Base-by-base conservation (phyloP, 352 stramenopile species). In the Phytophthora pinifolia region DNA sequence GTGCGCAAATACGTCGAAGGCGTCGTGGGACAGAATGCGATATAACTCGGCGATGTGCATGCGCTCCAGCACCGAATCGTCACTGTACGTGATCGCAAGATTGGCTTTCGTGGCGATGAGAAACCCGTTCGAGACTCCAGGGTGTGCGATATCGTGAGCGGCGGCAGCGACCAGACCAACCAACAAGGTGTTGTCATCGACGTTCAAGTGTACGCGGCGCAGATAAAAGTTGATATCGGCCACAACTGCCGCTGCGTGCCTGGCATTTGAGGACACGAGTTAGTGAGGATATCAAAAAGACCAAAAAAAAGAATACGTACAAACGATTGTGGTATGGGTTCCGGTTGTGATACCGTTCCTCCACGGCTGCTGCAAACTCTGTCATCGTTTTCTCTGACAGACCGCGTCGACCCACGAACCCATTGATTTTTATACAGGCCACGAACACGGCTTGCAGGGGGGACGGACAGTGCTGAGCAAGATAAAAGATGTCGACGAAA, bases 61-160 rank as follows among this genome's bases (percentile, higher is more conserved):
- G 39, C 79, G 79, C 41, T 89, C 79, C 10, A 98, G 68, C 9
- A 96, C 82, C 36, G 81, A 95, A 36, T 91, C 77, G 54, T 97
- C 93, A 49, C 96, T 97, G 71, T 98, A 98, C 0, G 74, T 86
- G 59, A 98, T 79, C 34, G 92, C 91, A n/a, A 97, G 66, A 25
- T 93, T 87, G 34, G 83, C 90, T 35, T 67, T 74, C n/a, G 88
- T 95, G 27, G 87, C 79, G 45, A 96, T 83, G 34, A 97, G 79
- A 51, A 96, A 98, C 37, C 71, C 72, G 63, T 98, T 98, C 12
- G 86, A 96, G 13, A 94, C 86, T 25, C 93, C 93, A 0, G 87
- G 84, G 54, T 98, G 93, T 31, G 82, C 92, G 13, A 97, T 83
- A 69, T 98, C 93, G 60, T 98, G 93, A n/a, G 82, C 82, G 0